Conservation (phyloP, 805 yeast species). For the Millerozyma miso region DNA sequence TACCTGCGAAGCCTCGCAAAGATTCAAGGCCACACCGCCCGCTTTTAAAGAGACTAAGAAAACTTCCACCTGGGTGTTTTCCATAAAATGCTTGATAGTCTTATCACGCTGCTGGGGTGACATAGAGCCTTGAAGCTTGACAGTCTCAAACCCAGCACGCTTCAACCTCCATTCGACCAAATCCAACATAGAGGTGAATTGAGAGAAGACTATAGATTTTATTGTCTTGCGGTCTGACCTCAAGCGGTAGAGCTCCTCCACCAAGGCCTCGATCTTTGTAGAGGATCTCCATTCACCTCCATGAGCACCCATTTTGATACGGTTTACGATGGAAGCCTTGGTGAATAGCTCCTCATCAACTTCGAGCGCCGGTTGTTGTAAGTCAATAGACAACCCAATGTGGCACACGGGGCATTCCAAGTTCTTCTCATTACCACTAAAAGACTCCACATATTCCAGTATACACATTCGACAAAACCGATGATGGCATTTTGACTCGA, state of each 20-base stretch:
- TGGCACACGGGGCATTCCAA: constrained; percentile 96
- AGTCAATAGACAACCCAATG: constrained; percentile 84
- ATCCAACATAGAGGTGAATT: constrained; percentile 95
- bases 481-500: constrained; percentile 91
- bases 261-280: constrained; percentile 93
- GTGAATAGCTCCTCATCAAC: constrained; percentile 58
- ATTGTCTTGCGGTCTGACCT: constrained; percentile 86
- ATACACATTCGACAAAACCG: constrained; percentile 90
- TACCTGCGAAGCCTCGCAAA: constrained; percentile 96
- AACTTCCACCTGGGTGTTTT: constrained; percentile 86
- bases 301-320: constrained; percentile 70
- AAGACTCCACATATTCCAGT: constrained; percentile 83
- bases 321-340: constrained; percentile 72
- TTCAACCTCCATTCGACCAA: constrained; percentile 92
- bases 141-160: constrained; percentile 93
- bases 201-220: constrained; percentile 95
- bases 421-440: constrained; percentile 52
- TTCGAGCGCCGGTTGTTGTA: constrained; percentile 80
- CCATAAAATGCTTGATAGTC: constrained; percentile 88
- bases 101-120: constrained; percentile 92
- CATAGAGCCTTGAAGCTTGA: constrained; percentile 94
- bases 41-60: constrained; percentile 94
- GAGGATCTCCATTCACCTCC: constrained; percentile 87
- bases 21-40: constrained; percentile 96
- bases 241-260: constrained; percentile 84